phyloP scores from a whole-genome alignment of 139 green algal species.

The Ulvella scutata region DNA sequence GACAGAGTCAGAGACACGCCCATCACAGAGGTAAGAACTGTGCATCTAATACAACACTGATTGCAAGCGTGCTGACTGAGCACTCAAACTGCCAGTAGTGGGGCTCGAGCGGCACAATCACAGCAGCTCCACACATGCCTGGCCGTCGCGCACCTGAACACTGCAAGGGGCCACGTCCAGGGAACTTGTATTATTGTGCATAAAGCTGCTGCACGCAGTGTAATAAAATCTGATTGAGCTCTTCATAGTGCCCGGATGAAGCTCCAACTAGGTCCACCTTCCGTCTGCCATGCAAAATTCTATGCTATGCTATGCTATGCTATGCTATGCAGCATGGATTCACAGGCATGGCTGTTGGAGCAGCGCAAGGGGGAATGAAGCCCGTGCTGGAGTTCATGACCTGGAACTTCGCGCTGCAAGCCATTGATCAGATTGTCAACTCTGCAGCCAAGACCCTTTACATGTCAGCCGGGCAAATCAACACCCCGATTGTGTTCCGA shows the following conservation, averaged over 20 bases:
- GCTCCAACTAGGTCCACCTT: too few relatives aligned
- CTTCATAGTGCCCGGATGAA: too few relatives aligned
- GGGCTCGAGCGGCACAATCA: too few relatives aligned
- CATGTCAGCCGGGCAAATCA: constrained; percentile 93
- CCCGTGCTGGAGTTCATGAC: constrained; percentile 99
- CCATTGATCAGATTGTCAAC: constrained; percentile 98
- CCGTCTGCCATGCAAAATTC: too few relatives aligned
- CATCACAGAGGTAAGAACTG: constrained; percentile 81
- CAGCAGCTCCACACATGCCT: too few relatives aligned
- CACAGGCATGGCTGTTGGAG: constrained; percentile 84
- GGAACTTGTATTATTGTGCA: too few relatives aligned
- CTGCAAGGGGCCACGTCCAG: too few relatives aligned
- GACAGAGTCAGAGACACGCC: constrained; percentile 91
- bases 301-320: too few relatives aligned
- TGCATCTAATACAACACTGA: not conserved
- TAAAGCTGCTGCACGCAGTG: too few relatives aligned
- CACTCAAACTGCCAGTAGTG: too few relatives aligned
- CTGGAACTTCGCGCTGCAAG: constrained; percentile 98
- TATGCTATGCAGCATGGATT: constrained; percentile 77
- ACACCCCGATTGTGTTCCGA: constrained; percentile 90
- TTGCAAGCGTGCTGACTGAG: not conserved
- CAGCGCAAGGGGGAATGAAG: constrained; percentile 76
- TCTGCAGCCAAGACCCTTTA: constrained; percentile 95
- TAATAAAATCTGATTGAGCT: too few relatives aligned
- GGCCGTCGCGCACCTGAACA: too few relatives aligned